phyloP scores from a whole-genome alignment of 352 stramenopile species.

The Peronospora belbahrii region DNA sequence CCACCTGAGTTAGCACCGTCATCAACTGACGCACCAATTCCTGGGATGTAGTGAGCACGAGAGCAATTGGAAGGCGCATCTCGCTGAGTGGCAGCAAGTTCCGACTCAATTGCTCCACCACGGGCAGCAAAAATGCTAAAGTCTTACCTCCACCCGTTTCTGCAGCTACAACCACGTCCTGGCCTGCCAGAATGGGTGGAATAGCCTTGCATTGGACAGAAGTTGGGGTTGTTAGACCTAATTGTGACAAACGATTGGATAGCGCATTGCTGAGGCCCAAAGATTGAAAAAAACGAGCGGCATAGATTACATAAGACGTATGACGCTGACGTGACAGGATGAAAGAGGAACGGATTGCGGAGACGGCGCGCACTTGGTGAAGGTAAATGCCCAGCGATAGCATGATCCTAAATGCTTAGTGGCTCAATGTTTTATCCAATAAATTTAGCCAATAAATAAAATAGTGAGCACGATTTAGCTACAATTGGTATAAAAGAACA shows the following conservation, averaged over 20 bases:
- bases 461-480: too few relatives aligned
- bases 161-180: slow-evolving; percentile 88
- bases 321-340: background rate
- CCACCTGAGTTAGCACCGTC: slow-evolving; percentile 33
- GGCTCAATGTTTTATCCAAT: too few relatives aligned
- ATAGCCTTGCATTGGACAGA: slow-evolving; percentile 51
- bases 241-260: slow-evolving; percentile 25
- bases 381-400: background rate
- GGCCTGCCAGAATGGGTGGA: slow-evolving; percentile 35
- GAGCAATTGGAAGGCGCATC: slow-evolving; percentile 41
- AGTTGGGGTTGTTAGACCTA: slow-evolving; percentile 41
- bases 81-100: slow-evolving; percentile 25
- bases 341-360: background rate
- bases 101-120: slow-evolving; percentile 44
- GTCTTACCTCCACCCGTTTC: slow-evolving; percentile 96
- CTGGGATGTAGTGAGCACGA: slow-evolving; percentile 83
- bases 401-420: too few relatives aligned
- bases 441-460: too few relatives aligned
- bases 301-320: background rate
- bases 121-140: slow-evolving; percentile 90
- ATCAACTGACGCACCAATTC: slow-evolving; percentile 79
- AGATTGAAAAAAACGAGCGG: slow-evolving; percentile 40
- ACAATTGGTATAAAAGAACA: too few relatives aligned
- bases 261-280: slow-evolving; percentile 38
- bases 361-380: background rate